phyloP scores from a whole-genome alignment of 78 protist genomes.

The Blattamonas nauphoetae region DNA sequence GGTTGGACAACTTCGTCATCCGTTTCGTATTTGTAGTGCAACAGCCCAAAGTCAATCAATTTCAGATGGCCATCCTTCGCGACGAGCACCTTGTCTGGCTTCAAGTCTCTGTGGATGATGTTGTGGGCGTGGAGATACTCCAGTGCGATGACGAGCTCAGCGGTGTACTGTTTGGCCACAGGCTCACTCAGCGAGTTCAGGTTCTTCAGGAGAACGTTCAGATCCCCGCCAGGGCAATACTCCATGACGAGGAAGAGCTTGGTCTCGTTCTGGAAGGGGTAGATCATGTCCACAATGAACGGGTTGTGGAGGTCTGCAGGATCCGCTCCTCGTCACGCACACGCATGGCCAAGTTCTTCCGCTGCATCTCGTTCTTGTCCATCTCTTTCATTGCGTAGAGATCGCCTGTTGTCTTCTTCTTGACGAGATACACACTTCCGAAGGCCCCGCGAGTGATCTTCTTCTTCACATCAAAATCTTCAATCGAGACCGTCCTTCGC shows the following conservation, averaged over 20 bases:
- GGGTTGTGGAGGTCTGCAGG: slow-evolving; percentile 22
- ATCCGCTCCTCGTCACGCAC: slow-evolving; percentile 67
- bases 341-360: slow-evolving; percentile 43
- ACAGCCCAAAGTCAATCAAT: slow-evolving; percentile 86
- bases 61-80: slow-evolving; percentile 66
- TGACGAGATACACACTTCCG: slow-evolving; percentile 22
- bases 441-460: slow-evolving; percentile 22
- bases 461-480: not conserved
- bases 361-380: slow-evolving; percentile 45
- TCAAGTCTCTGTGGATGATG: slow-evolving; percentile 69
- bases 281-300: slow-evolving; percentile 5
- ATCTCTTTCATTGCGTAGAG: slow-evolving; percentile 23
- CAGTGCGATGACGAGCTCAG: slow-evolving; percentile 49
- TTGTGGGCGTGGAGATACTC: slow-evolving; percentile 49
- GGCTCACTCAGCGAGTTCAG: slow-evolving; percentile 27
- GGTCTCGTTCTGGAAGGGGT: not conserved
- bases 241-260: slow-evolving; percentile 17
- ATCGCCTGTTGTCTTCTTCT: slow-evolving; percentile 19
- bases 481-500: not conserved
- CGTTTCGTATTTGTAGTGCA: not conserved
- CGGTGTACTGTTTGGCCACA: slow-evolving; percentile 61
- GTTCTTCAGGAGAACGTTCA: not conserved
- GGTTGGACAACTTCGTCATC: not conserved
- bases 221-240: slow-evolving; percentile 25
- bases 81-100: slow-evolving; percentile 79